Conservation (phyloP, 441 rosid species). For the Jatropha multifida region DNA sequence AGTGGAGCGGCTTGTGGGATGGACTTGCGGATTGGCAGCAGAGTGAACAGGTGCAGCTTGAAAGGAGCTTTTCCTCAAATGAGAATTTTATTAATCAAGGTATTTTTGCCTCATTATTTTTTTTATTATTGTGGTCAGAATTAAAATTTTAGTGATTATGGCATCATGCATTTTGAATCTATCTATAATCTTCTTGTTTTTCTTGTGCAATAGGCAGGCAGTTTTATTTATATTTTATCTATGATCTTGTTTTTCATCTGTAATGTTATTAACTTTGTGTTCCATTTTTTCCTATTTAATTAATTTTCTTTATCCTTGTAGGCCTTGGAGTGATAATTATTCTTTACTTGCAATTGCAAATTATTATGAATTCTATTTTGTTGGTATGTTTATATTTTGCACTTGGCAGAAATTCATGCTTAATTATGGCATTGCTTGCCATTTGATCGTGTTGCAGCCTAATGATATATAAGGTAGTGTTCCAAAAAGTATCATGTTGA, state of each 20-base stretch:
- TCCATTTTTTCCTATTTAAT: not conserved
- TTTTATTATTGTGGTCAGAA: not conserved
- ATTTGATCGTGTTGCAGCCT: not conserved
- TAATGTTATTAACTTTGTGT: not conserved
- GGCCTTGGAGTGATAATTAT: not conserved
- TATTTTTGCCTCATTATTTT: constrained; percentile 17
- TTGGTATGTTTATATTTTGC: not conserved
- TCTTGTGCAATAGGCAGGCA: not conserved
- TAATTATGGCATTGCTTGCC: not conserved
- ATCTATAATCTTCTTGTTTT: not conserved
- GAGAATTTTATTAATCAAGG: constrained; percentile 42
- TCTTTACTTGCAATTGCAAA: not conserved
- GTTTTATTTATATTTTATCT: not conserved
- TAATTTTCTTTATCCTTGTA: not conserved
- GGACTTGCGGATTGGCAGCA: constrained; percentile 34
- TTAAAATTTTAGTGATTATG: not conserved
- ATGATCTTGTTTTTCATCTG: constrained; percentile 1
- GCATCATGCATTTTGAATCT: not conserved
- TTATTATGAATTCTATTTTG: not conserved
- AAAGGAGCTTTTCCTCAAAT: constrained; percentile 29
- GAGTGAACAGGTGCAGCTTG: constrained; percentile 28
- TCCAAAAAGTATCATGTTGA: not conserved
- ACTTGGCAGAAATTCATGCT: not conserved
- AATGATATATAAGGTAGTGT: not conserved
- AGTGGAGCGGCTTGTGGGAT: constrained; percentile 40